A percentile compares a stretch with the other conserved stretches of the same genome.
Evolutionary conservation across 768 basidiomycete species (phyloP).

Genomic region (Termitomyces sp.): DNA sequence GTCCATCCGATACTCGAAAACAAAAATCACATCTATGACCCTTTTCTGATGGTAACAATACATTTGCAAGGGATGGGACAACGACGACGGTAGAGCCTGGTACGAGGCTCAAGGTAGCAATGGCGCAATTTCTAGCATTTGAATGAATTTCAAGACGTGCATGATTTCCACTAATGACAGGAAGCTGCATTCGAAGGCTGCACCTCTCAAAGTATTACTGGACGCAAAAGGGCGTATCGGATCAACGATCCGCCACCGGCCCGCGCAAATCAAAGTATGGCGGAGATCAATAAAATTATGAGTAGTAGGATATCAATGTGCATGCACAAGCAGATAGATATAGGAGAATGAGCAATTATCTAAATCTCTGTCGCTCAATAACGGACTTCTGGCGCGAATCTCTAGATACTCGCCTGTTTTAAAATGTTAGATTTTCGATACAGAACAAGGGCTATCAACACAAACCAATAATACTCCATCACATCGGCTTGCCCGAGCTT

Average conservation of each 20-base stretch:
- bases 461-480: constrained; percentile 92
- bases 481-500: constrained; percentile 87
- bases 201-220: too few relatives aligned
- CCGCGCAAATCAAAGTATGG: too few relatives aligned
- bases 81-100: constrained; percentile 48
- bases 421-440: neutral
- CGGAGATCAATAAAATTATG: neutral
- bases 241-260: too few relatives aligned
- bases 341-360: constrained; percentile 24
- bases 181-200: neutral
- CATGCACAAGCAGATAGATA: neutral
- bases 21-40: constrained; percentile 65
- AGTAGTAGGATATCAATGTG: neutral
- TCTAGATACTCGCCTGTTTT: constrained; percentile 71
- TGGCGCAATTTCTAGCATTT: constrained; percentile 44
- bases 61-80: constrained; percentile 36
- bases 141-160: constrained; percentile 37
- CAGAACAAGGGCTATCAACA: neutral
- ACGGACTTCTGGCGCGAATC: constrained; percentile 70
- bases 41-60: constrained; percentile 52
- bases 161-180: neutral
- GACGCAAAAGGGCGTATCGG: too few relatives aligned
- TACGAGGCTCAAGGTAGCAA: constrained; percentile 30
- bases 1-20: constrained; percentile 28
- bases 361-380: constrained; percentile 65